Base-by-base conservation (phyloP, 345 rosid genomes). In the Garcia nutans region DNA sequence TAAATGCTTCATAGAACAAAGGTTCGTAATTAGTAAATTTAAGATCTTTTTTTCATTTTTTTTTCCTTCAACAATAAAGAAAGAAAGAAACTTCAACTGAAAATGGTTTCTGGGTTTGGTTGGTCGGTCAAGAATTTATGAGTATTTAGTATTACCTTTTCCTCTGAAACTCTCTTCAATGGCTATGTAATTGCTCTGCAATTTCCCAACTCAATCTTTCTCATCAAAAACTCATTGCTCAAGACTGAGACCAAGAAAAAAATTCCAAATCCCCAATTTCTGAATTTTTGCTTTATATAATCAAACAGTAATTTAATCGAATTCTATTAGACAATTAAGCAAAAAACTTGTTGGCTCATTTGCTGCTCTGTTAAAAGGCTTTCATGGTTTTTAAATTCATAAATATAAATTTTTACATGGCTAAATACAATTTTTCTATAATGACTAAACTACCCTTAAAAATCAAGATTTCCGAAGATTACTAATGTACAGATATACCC, bases 1-100 rank as follows among this genome's bases (percentile, higher is more conserved):
- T 88, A 71, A 88, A 84, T 86, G 87, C 77, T 78, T 33, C 78
- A 24, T 9, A 74, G 68, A 70, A 71, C 59, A 45, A 68, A 76
- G 72, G 57, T 79, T 76, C 82, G 76, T 5, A 57, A 50, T 65
- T 23, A 23, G 15, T 16, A 24, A 56, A 67, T 54, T 65, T 59
- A 49, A 69, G 10, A 68, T 42, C 23, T 59, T 57, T 57, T 45
- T 31, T 20, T 8, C 41, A 58, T 16, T 44, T 10, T 7, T 6
- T 59, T 28, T 31, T 28, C 3, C 3, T 49, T 13, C 2, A 20
- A 17, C 4, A 31, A 8, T 5, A 10, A 4, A 41, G 15, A 45
- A 62, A 24, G 22, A 23, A 19, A n/a, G n/a, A 41, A 65, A 42
- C 15, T 24, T 50, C 58, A 22, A 67, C 11, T 54, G 42, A 12